Conservation (phyloP, 2,329 filamentous ascomycete genomes). For the Epichloe uncinata region DNA sequence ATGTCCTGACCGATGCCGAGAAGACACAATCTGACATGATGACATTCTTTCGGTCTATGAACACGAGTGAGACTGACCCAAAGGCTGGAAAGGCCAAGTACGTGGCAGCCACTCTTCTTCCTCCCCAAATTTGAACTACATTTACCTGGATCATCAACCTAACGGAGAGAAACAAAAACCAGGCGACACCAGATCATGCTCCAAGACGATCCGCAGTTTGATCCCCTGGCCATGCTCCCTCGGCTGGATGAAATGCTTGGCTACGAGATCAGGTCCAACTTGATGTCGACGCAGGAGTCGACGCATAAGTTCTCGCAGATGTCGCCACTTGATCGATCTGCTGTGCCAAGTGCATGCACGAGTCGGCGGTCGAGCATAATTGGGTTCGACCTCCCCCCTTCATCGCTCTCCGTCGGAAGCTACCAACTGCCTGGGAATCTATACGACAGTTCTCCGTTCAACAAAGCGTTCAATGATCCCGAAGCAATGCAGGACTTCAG, state of each 20-base stretch:
- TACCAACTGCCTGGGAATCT: conserved; percentile 23
- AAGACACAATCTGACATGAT: conserved; percentile 62
- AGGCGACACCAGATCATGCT: conserved; percentile 68
- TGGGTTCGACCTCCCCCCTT: conserved; percentile 21
- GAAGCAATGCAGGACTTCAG: conserved; percentile 15
- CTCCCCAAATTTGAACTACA: too few species aligned
- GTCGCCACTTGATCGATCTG: conserved; percentile 23
- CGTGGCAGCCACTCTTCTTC: conserved; percentile 20
- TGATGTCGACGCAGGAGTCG: conserved; percentile 24
- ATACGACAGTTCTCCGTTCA: conserved; percentile 17
- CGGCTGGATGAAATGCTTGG: conserved; percentile 22
- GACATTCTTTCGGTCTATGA: conserved; percentile 45
- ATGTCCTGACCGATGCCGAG: conserved; percentile 70
- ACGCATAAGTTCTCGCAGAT: conserved; percentile 29
- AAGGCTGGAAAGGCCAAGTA: conserved; percentile 62
- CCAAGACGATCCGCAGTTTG: conserved; percentile 69
- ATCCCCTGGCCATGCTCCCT: conserved; percentile 18
- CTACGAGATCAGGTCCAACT: conserved; percentile 18
- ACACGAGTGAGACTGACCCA: conserved; percentile 48
- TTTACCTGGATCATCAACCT: too few species aligned
- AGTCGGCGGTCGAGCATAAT: conserved; percentile 14
- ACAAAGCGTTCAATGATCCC: conserved; percentile 10
- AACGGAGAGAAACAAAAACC: conserved; percentile 1
- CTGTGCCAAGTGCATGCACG: conserved; percentile 18
- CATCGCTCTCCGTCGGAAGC: conserved; percentile 20